A percentile compares a stretch with the other conserved stretches of the same genome.
Evolutionary conservation across 1,284 basidiomycete species (phyloP).

Genomic region (Austropuccinia psidii): DNA sequence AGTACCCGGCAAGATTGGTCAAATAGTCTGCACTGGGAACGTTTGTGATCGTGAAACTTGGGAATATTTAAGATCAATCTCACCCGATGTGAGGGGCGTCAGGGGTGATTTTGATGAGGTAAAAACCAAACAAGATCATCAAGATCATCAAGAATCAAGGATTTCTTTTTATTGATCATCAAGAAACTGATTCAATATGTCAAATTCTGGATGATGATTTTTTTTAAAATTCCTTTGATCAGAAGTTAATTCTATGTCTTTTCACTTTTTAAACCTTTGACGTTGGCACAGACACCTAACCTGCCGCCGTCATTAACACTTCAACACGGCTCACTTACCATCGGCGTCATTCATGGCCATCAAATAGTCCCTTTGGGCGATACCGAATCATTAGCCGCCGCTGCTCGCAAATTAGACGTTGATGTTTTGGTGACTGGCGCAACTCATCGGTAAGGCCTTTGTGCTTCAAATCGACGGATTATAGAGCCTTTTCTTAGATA

Average conservation of each 20-base stretch:
- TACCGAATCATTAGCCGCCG: constrained; percentile 72
- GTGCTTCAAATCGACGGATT: too few species aligned
- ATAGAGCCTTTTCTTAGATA: neutral
- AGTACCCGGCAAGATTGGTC: constrained; percentile 92
- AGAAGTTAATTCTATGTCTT: neutral
- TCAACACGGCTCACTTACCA: constrained; percentile 74
- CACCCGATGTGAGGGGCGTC: constrained; percentile 87
- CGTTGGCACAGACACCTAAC: constrained; percentile 53
- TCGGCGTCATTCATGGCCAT: constrained; percentile 90
- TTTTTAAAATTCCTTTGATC: neutral
- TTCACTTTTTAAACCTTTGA: neutral
- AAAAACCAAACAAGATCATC: constrained; percentile 40
- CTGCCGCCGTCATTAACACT: constrained; percentile 79
- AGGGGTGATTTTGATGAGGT: constrained; percentile 95
- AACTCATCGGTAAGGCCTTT: constrained; percentile 68
- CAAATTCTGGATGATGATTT: neutral
- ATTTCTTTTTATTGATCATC: neutral
- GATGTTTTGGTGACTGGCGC: constrained; percentile 90
- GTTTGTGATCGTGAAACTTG: constrained; percentile 95
- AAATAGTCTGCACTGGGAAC: constrained; percentile 96
- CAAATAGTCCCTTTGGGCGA: constrained; percentile 90
- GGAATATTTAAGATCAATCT: constrained; percentile 93
- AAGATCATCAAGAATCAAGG: neutral
- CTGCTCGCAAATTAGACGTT: constrained; percentile 92
- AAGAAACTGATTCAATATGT: neutral